These are phyloP conservation scores for Lachnellula suecica DNA, from an alignment of 2,329 filamentous ascomycete species.

Conservation along the genomic window DNA sequence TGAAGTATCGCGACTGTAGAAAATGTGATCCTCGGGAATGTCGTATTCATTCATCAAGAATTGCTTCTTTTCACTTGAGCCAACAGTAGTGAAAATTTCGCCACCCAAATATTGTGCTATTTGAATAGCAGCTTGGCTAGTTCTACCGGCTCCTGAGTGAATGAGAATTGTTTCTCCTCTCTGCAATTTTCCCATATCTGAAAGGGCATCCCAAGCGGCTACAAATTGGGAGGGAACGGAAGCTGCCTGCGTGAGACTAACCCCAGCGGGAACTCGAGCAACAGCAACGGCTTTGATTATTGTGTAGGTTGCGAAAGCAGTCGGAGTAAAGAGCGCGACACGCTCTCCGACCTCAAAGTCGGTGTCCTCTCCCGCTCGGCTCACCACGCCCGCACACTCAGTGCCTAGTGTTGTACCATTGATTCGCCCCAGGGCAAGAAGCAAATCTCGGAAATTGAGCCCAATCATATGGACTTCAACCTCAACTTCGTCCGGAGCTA, in stretches of 20 bases:
- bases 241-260: neutral
- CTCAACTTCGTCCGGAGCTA: slow-evolving; percentile 7
- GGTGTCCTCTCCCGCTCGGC: slow-evolving; percentile 20
- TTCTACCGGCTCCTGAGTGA: too few relatives aligned
- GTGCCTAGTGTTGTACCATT: slow-evolving; percentile 27
- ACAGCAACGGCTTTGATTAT: neutral
- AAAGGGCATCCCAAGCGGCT: too few relatives aligned
- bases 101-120: too few relatives aligned
- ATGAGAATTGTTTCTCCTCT: too few relatives aligned
- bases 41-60: slow-evolving; percentile 33
- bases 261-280: neutral
- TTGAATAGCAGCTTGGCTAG: too few relatives aligned
- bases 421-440: slow-evolving; percentile 32
- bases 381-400: slow-evolving; percentile 31
- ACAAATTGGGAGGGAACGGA: neutral
- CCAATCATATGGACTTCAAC: slow-evolving; percentile 20
- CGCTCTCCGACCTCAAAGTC: too few relatives aligned
- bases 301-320: neutral
- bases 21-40: slow-evolving; percentile 7
- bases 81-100: slow-evolving; percentile 44
- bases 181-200: too few relatives aligned
- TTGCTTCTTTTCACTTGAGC: slow-evolving; percentile 35
- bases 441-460: slow-evolving; percentile 26
- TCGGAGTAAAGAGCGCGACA: neutral
- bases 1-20: slow-evolving; percentile 27